A percentile compares a stretch with the other conserved stretches of the same genome.
phyloP scores from a whole-genome alignment of 352 stramenopile genomes.

The Globisporangium nodosum region DNA sequence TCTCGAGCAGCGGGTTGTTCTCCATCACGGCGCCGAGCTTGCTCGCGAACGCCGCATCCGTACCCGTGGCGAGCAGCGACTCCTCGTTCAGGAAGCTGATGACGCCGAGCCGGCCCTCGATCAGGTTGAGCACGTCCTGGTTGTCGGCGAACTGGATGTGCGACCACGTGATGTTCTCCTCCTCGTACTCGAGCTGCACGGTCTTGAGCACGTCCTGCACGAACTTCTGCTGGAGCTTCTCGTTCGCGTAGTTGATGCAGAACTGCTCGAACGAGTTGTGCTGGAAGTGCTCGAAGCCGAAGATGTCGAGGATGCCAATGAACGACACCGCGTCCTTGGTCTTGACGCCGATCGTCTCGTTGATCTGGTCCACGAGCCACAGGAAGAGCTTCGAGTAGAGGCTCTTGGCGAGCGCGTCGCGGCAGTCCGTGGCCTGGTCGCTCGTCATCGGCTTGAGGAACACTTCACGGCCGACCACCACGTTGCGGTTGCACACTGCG shows the following conservation, averaged over 20 bases:
- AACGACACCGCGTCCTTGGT: conserved; percentile 70
- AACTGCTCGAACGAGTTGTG: conserved; percentile 89
- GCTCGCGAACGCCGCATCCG: conserved; percentile 80
- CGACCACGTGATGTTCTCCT: conserved; percentile 90
- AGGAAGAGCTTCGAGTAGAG: conserved; percentile 93
- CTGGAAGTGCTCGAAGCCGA: conserved; percentile 98
- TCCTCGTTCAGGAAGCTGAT: conserved; percentile 90
- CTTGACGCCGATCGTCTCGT: conserved; percentile 78
- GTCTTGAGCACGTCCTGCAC: conserved; percentile 90
- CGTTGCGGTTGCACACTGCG: conserved; percentile 55
- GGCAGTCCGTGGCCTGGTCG: conserved; percentile 71
- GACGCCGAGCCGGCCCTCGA: conserved; percentile 86
- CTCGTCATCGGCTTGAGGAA: conserved; percentile 46
- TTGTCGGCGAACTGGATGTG: conserved; percentile 91
- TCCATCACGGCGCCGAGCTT: conserved; percentile 85
- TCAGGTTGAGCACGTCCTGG: conserved; percentile 82
- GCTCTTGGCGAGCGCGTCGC: conserved; percentile 92
- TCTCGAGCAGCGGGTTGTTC: conserved; percentile 80
- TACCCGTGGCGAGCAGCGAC: conserved; percentile 83
- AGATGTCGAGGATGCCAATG: conserved; percentile 98
- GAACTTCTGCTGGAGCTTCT: conserved; percentile 86
- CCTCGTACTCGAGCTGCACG: conserved; percentile 95
- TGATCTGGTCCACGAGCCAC: conserved; percentile 90
- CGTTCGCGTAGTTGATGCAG: conserved; percentile 82
- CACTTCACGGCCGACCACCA: conserved; percentile 75